These are phyloP conservation scores for Penicillium expansum DNA, from an alignment of 2,329 filamentous ascomycete species.

Conservation along the genomic window DNA sequence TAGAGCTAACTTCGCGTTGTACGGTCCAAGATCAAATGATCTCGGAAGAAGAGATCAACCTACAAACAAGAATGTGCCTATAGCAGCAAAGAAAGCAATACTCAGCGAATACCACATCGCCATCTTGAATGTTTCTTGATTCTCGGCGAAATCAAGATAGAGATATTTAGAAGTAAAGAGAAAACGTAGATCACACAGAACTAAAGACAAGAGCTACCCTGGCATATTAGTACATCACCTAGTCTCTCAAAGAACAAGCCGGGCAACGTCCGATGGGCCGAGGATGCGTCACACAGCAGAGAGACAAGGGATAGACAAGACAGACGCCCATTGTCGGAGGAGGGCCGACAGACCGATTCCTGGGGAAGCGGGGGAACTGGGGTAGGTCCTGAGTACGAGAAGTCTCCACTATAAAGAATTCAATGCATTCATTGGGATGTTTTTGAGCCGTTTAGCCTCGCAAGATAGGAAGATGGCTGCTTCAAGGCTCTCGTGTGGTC, in stretches of 20 bases:
- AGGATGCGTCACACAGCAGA: constrained; percentile 16
- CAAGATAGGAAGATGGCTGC: not conserved
- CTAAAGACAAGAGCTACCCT: not conserved
- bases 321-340: constrained; percentile 22
- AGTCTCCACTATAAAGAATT: not conserved
- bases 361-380: constrained; percentile 20
- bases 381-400: constrained; percentile 15
- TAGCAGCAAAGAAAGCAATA: constrained; percentile 56
- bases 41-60: constrained; percentile 18
- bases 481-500: not conserved
- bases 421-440: not conserved
- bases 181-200: not conserved
- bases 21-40: not conserved
- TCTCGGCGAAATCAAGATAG: not conserved
- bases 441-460: not conserved
- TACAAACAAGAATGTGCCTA: constrained; percentile 60
- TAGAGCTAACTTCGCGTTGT: not conserved
- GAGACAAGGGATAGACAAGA: constrained; percentile 1
- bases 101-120: constrained; percentile 49
- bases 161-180: not conserved
- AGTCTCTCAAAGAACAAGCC: not conserved
- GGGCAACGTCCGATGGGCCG: constrained; percentile 21
- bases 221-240: constrained; percentile 11
- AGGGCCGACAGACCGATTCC: constrained; percentile 23
- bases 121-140: constrained; percentile 31